Base-by-base conservation (phyloP, 805 yeast genomes). In the Lachancea kluyveri region DNA sequence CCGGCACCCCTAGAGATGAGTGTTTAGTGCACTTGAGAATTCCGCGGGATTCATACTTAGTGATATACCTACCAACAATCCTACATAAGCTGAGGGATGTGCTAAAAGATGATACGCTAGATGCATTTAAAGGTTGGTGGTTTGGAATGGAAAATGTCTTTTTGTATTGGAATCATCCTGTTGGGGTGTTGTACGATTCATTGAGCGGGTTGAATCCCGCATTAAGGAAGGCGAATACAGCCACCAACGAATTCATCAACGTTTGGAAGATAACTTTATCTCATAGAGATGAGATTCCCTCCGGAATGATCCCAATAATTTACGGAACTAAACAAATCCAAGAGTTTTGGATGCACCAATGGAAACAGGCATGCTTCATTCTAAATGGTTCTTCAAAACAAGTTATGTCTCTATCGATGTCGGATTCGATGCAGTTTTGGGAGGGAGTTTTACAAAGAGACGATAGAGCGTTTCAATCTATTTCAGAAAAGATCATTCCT, bases 311-410 rank as follows among this genome's bases (percentile, higher is more conserved):
- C 9, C 65, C 73, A n/a, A 27, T 34, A 39, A 46, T 15, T 49
- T 65, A 8, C 74, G 36, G 65, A 57, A 26, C 25, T 4, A 35
- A 39, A 2, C 54, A 52, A 28, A 36, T 54, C 3, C 38, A 41
- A 27, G 70, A 67, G 30, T 67, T 72, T 30, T 78, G 92, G 79
- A 60, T 77, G 39, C 87, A 90, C 50, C 86, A 77, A 37, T 59
- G 86, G 51, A 90, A 92, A 48, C 96, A 90, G 49, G 71, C 86
- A 4, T 76, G 86, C 46, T 85, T 68, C 47, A 73, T 86, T 0
- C 54, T 82, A 21, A 75, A 79, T 42, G 95, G 95, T 0, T 70
- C 74, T n/a, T 69, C 95, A 5, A 85, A 81, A 39, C 69, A 76
- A 2, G 72, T 90, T n/a, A 81, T 90, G 94, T 67, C 67, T 16